Percentiles rank a stretch among this genome's conserved stretches.
phyloP scores from a whole-genome alignment of 2,329 filamentous ascomycete species.

The Botrytis tulipae region DNA sequence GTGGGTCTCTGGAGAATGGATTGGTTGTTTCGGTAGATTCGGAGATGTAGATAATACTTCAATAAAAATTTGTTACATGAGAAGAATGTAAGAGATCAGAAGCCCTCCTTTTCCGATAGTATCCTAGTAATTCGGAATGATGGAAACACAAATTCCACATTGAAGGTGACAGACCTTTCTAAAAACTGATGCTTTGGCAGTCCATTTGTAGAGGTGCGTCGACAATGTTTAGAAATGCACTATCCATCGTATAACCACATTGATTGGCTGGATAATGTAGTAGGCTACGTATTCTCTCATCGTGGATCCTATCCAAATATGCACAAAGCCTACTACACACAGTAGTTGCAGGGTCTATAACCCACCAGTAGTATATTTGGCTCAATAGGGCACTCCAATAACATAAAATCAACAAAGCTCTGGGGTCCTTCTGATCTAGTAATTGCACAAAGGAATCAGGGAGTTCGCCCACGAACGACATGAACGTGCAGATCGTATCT shows the following conservation, averaged over 20 bases:
- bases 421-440: constrained; percentile 8
- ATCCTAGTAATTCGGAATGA: background rate
- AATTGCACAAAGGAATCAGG: constrained; percentile 1
- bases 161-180: background rate
- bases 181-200: background rate
- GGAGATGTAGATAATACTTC: background rate
- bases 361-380: constrained; percentile 19
- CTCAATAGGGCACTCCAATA: constrained; percentile 21
- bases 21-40: background rate
- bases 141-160: background rate
- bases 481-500: constrained; percentile 9
- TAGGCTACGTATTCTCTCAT: background rate
- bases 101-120: background rate
- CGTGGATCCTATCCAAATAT: background rate
- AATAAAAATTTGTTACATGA: background rate
- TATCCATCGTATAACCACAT: background rate
- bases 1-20: background rate
- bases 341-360: constrained; percentile 7
- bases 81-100: background rate
- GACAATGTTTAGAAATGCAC: background rate
- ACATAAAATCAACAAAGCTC: constrained; percentile 17
- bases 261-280: background rate
- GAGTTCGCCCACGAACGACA: constrained; percentile 18
- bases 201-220: background rate
- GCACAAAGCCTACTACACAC: constrained; percentile 16